Evolutionary conservation across 768 basidiomycete genomes (phyloP).

Genomic region (Auricularia sp.): DNA sequence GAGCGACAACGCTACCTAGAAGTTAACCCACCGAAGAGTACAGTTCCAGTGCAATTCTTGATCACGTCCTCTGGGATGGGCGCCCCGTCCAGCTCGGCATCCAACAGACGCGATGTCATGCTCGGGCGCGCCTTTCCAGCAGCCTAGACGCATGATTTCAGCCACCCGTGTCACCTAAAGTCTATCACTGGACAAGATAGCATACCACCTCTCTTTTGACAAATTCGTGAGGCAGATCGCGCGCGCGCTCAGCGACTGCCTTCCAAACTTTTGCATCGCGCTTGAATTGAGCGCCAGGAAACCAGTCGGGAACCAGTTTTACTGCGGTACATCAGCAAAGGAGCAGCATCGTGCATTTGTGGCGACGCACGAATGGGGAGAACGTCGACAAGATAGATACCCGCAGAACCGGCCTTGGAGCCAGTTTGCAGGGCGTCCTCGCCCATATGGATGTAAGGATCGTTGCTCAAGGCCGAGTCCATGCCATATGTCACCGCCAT

Average conservation of each 20-base stretch:
- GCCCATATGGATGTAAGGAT: neutral
- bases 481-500: neutral
- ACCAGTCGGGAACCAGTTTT: slow-evolving; percentile 29
- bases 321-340: slow-evolving; percentile 17
- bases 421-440: neutral
- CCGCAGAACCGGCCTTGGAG: neutral
- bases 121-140: slow-evolving; percentile 13
- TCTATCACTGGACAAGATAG: neutral
- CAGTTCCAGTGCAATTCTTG: slow-evolving; percentile 9
- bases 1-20: slow-evolving; percentile 12
- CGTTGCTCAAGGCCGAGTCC: neutral
- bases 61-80: slow-evolving; percentile 6
- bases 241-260: slow-evolving; percentile 20
- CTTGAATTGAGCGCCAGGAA: slow-evolving; percentile 31
- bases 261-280: slow-evolving; percentile 21
- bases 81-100: neutral
- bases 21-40: slow-evolving; percentile 24
- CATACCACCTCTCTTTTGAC: slow-evolving; percentile 31
- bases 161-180: neutral
- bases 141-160: slow-evolving; percentile 7
- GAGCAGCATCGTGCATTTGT: neutral
- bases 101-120: slow-evolving; percentile 13
- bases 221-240: slow-evolving; percentile 30
- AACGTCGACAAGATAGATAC: neutral
- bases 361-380: neutral